Conservation (phyloP, 2,329 filamentous ascomycete species). For the Aspergillus sp. region DNA sequence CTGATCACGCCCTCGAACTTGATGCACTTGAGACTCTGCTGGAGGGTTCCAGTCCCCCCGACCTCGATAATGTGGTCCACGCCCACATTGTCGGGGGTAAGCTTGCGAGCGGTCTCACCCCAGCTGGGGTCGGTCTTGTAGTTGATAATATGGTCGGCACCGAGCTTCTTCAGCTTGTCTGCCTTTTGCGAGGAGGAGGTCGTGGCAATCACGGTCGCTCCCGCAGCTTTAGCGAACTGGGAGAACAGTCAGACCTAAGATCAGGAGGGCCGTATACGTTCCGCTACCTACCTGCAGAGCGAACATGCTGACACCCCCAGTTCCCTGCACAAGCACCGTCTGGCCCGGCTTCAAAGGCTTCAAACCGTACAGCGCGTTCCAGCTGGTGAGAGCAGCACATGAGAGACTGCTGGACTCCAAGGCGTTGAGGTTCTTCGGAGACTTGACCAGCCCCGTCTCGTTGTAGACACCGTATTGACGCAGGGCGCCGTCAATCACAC, state of each 20-base stretch:
- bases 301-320: constrained; percentile 52
- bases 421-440: constrained; percentile 48
- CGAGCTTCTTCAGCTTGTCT: constrained; percentile 44
- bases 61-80: constrained; percentile 58
- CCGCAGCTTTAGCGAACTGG: constrained; percentile 41
- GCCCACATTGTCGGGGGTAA: constrained; percentile 43
- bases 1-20: constrained; percentile 46
- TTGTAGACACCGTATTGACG: constrained; percentile 59
- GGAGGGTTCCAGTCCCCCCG: constrained; percentile 54
- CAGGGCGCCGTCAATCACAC: constrained; percentile 57
- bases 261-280: too few species aligned
- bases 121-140: constrained; percentile 51
- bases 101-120: constrained; percentile 48
- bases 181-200: constrained; percentile 50
- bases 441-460: constrained; percentile 57
- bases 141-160: constrained; percentile 52
- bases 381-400: constrained; percentile 55
- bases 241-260: too few species aligned
- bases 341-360: constrained; percentile 44
- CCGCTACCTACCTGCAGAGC: constrained; percentile 41
- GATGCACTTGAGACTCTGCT: constrained; percentile 46
- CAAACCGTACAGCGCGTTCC: constrained; percentile 57
- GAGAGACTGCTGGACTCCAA: constrained; percentile 49
- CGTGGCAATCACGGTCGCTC: constrained; percentile 49
- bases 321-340: constrained; percentile 52